A percentile compares a stretch with the other conserved stretches of the same genome.
phyloP scores from a whole-genome alignment of 805 yeast species.

The Candida takata region DNA sequence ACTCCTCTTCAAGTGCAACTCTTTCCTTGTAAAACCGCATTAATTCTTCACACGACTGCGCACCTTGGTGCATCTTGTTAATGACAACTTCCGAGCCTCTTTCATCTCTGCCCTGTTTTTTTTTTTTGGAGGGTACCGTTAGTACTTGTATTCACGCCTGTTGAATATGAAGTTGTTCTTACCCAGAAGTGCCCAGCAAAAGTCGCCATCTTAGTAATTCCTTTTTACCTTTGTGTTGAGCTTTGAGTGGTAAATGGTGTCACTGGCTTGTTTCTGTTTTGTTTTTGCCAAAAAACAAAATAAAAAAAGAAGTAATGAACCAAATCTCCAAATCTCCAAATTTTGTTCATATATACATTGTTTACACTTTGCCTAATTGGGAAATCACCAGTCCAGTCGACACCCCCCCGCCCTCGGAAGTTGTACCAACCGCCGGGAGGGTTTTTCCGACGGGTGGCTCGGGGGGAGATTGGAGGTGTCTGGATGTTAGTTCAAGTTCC shows the following conservation, averaged over 20 bases:
- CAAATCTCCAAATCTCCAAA: neutral
- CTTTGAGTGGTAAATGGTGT: neutral
- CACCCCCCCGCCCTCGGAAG: too few relatives aligned
- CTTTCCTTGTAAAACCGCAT: conserved; percentile 46
- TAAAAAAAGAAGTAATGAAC: neutral
- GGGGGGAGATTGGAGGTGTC: neutral
- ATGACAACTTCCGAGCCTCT: conserved; percentile 50
- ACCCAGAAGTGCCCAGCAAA: conserved; percentile 47
- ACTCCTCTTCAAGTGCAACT: conserved; percentile 65
- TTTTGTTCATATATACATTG: conserved; percentile 4
- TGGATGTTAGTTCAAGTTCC: neutral
- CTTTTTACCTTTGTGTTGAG: neutral
- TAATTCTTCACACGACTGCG: conserved; percentile 49
- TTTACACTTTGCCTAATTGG: conserved; percentile 20
- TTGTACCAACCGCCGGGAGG: too few relatives aligned
- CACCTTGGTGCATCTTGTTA: conserved; percentile 51
- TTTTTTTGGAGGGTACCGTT: neutral
- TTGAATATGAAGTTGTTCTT: too few relatives aligned
- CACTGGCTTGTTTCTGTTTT: neutral
- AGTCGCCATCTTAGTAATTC: conserved; percentile 10
- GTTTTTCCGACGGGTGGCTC: too few relatives aligned
- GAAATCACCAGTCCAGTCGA: too few relatives aligned
- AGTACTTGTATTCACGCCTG: conserved; percentile 15
- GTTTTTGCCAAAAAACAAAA: neutral
- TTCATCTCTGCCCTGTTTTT: conserved; percentile 48